These are phyloP conservation scores for Brassica napus DNA, from an alignment of 345 rosid species.

Conservation along the genomic window DNA sequence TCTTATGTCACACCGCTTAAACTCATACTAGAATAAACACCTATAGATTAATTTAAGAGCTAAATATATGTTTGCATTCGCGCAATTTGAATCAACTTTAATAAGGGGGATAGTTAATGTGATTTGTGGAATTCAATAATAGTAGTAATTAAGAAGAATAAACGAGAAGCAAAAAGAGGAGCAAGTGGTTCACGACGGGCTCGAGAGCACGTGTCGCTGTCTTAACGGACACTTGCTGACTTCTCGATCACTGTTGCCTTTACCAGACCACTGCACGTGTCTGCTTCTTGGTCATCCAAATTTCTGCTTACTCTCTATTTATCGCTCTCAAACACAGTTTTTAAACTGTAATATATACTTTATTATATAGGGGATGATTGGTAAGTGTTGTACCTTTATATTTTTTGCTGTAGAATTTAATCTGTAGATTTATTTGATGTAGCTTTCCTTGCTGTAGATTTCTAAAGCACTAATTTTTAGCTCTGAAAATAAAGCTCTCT, in stretches of 20 bases:
- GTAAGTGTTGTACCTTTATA: too few species aligned
- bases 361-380: too few species aligned
- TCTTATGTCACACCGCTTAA: not conserved
- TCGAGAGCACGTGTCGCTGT: constrained; percentile 50
- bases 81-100: constrained; percentile 23
- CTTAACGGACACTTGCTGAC: constrained; percentile 43
- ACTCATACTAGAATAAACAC: not conserved
- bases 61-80: constrained; percentile 13
- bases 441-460: too few species aligned
- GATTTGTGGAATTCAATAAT: constrained; percentile 30
- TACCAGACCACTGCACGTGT: constrained; percentile 48
- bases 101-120: constrained; percentile 16
- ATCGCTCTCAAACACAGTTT: not conserved
- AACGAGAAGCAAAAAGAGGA: constrained; percentile 20
- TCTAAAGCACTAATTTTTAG: too few species aligned
- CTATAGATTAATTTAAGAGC: not conserved
- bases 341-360: too few species aligned
- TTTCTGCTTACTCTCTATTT: constrained; percentile 25
- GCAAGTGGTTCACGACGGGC: constrained; percentile 44
- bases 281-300: constrained; percentile 44
- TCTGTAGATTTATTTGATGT: too few species aligned
- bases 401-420: too few species aligned
- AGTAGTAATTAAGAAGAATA: constrained; percentile 4
- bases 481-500: too few species aligned
- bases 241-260: constrained; percentile 46